Evolutionary conservation across 1,284 basidiomycete genomes (phyloP), one percentile per base, ranked within the genome.

Genomic region (Cryptococcus amylolentus): DNA sequence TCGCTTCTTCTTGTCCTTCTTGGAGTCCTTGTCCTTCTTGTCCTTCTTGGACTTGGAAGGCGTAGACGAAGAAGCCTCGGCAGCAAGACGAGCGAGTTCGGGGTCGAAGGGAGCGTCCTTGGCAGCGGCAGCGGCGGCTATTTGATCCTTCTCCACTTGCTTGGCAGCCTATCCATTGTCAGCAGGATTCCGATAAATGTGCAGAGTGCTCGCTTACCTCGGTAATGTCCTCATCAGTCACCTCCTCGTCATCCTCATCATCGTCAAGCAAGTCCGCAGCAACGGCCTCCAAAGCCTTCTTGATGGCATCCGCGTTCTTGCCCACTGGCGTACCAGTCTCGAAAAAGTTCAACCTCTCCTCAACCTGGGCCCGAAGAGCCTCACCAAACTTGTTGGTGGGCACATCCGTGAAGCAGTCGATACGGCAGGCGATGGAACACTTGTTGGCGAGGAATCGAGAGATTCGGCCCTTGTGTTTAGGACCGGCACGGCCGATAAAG

Each of bases 361-460:
- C 96, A 16, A 99, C 96, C 79, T 98, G 96, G 5, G 84, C 82
- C 13, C 89, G 84, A 23, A 99, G 84, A 12, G 93, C 96, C 75
- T 96, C 93, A 56, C 96, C 96, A 68, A 95, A 98, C 75, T 95
- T 94, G 55, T 89, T 80, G 10, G 91, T 91, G 0, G 95, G 95
- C 50, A 84, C 84, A 57, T 93, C 90, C 5, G 88, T 84, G 77
- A 93, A 98, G 79, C 96, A 98, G 79, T 99, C 96, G 80, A 98
- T 98, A 59, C 96, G 83, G 48, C 91, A 89, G 7, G 96, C 96
- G 71, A 99, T 98, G 56, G 92, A 95, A 77, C 93, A 96, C 80
- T 99, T 99, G 84, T 98, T 98, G 50, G 95, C 96, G 38, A 99
- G 83, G 84, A 96, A 97, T 42, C 94, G 87, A 12, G 93, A 96